phyloP scores from a whole-genome alignment of 78 protist species.

The Bigelowiella natans region DNA sequence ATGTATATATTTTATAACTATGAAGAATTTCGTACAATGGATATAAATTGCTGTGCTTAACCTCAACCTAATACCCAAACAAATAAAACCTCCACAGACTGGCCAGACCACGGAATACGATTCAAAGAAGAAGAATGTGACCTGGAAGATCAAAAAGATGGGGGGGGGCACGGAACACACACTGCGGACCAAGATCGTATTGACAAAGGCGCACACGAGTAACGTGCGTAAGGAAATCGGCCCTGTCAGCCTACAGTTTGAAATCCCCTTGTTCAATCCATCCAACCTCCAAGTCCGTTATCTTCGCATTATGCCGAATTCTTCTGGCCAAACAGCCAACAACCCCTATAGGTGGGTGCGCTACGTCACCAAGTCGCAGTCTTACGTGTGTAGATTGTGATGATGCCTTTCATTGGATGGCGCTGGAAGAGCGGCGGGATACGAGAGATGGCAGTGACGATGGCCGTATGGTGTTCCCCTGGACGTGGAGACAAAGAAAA shows the following conservation, averaged over 20 bases:
- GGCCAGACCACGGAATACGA: not conserved
- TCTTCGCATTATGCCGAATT: constrained; percentile 14
- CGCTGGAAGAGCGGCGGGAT: no score
- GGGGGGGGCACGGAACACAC: constrained; percentile 42
- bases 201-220: constrained; percentile 13
- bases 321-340: not conserved
- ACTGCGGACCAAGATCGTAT: constrained; percentile 7
- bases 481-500: no score
- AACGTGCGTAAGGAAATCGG: constrained; percentile 53
- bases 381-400: constrained; percentile 33
- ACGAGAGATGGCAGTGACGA: no score
- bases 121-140: not conserved
- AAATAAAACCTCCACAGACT: no score
- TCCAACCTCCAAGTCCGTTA: constrained; percentile 39
- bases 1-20: not conserved
- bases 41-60: no score
- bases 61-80: no score
- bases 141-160: constrained; percentile 41
- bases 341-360: constrained; percentile 32
- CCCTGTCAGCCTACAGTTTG: constrained; percentile 60
- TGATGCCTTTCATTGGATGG: no score
- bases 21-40: no score
- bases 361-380: constrained; percentile 43
- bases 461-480: no score
- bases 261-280: constrained; percentile 55